Evolutionary conservation across 1,139 yeast genomes (phyloP).

Genomic region (Hansenula sp.): DNA sequence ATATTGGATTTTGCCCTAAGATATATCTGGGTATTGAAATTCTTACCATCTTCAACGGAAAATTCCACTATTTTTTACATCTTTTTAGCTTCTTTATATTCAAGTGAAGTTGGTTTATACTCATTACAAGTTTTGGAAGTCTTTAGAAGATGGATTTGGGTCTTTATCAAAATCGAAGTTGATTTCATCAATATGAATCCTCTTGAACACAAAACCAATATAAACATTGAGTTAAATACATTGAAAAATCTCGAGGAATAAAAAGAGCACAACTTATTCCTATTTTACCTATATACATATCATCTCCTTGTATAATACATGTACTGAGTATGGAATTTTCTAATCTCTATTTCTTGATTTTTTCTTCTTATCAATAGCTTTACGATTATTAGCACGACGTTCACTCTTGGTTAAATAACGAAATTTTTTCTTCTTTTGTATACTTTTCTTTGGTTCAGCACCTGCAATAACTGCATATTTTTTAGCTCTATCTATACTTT

Average conservation of each 20-base stretch:
- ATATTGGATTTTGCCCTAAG: constrained; percentile 58
- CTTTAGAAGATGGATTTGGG: constrained; percentile 84
- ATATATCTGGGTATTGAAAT: constrained; percentile 69
- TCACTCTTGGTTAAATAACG: constrained; percentile 80
- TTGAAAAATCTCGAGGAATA: too few relatives aligned
- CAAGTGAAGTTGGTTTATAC: constrained; percentile 58
- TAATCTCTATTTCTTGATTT: constrained; percentile 10
- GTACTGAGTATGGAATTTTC: too few relatives aligned
- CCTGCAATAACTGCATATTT: constrained; percentile 57
- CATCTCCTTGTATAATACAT: too few relatives aligned
- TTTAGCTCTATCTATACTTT: constrained; percentile 65
- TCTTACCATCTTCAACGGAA: constrained; percentile 8
- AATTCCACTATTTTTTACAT: constrained; percentile 25
- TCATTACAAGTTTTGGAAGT: constrained; percentile 69
- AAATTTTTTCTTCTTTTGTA: constrained; percentile 64
- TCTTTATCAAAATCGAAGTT: constrained; percentile 75
- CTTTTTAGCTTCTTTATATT: constrained; percentile 31
- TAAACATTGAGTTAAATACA: constrained; percentile 15
- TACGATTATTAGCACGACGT: constrained; percentile 62
- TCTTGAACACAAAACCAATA: constrained; percentile 5
- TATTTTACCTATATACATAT: too few relatives aligned
- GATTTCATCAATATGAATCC: constrained; percentile 37
- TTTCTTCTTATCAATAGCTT: constrained; percentile 33
- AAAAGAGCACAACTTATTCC: too few relatives aligned
- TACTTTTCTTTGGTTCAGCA: constrained; percentile 34